Percentiles rank a stretch among this genome's conserved stretches.
These are phyloP conservation scores for Sanghuangporus weigelae DNA, from an alignment of 1,284 basidiomycete genomes.

Conservation along the genomic window DNA sequence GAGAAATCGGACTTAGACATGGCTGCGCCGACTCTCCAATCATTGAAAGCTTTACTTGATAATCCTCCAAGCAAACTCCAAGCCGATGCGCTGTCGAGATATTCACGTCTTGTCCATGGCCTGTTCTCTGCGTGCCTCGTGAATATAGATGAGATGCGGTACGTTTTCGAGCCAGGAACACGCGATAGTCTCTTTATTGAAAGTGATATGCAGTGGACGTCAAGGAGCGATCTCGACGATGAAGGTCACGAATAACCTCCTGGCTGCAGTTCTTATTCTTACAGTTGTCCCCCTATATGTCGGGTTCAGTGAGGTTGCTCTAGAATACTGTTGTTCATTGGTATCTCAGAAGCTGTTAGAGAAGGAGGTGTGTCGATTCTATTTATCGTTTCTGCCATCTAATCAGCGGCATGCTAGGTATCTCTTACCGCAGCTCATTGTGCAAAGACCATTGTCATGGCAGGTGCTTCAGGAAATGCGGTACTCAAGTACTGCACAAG, in stretches of 20 bases:
- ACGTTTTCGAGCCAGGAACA: constrained; percentile 24
- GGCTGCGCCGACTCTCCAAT: constrained; percentile 72
- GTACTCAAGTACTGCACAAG: constrained; percentile 71
- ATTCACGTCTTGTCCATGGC: constrained; percentile 72
- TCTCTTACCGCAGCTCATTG: constrained; percentile 88
- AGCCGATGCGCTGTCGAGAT: constrained; percentile 30
- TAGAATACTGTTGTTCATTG: constrained; percentile 83
- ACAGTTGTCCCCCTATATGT: constrained; percentile 71
- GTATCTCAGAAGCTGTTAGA: constrained; percentile 74
- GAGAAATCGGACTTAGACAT: constrained; percentile 77
- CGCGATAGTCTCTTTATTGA: neutral
- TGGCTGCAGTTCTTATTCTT: constrained; percentile 82
- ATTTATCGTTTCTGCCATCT: constrained; percentile 2
- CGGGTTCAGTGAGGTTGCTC: constrained; percentile 66
- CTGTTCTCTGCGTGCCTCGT: constrained; percentile 80
- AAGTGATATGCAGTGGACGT: constrained; percentile 53
- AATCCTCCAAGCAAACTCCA: constrained; percentile 31
- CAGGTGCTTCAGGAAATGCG: constrained; percentile 55
- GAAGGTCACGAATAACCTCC: constrained; percentile 89
- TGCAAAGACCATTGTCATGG: constrained; percentile 72
- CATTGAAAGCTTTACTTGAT: constrained; percentile 71
- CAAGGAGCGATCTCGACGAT: constrained; percentile 70
- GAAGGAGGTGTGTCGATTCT: constrained; percentile 52
- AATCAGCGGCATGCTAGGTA: constrained; percentile 36
- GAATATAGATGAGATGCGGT: constrained; percentile 92